phyloP scores from a whole-genome alignment of 768 basidiomycete species.

The Mrakia frigida region DNA sequence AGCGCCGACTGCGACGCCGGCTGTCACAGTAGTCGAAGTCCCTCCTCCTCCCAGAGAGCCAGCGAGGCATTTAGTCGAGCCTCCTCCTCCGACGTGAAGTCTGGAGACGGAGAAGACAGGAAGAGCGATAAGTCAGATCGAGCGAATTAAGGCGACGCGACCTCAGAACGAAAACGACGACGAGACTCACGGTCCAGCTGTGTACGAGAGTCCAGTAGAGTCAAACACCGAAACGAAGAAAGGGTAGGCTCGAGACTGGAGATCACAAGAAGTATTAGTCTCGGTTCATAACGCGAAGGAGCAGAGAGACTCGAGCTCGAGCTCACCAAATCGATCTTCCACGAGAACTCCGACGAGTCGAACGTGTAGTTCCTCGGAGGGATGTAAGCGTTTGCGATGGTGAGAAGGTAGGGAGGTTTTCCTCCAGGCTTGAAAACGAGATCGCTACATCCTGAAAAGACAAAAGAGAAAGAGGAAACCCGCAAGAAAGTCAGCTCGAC shows the following conservation, averaged over 20 bases:
- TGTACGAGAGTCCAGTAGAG: not conserved
- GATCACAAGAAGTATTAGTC: not conserved
- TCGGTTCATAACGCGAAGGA: not conserved
- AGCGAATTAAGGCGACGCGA: not conserved
- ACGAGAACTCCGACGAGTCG: not conserved
- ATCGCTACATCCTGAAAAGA: not conserved
- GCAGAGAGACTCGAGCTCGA: not conserved
- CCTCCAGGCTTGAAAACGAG: not conserved
- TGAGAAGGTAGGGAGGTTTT: not conserved
- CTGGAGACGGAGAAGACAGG: not conserved
- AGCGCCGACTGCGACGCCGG: not conserved
- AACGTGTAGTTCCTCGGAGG: slow-evolving; percentile 1
- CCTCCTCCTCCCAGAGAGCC: not conserved
- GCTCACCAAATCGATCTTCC: slow-evolving; percentile 2
- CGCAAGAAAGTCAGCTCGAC: not conserved
- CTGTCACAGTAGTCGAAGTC: not conserved
- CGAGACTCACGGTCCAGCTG: not conserved
- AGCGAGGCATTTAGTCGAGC: not conserved
- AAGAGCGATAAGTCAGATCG: not conserved
- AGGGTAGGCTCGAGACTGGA: not conserved
- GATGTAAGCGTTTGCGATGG: slow-evolving; percentile 2
- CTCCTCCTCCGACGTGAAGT: slow-evolving; percentile 16
- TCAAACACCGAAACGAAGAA: slow-evolving; percentile 8
- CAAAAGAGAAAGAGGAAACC: not conserved
- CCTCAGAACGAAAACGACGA: not conserved